Evolutionary conservation across 768 basidiomycete species (phyloP).

Genomic region (Calvatia gigantea): DNA sequence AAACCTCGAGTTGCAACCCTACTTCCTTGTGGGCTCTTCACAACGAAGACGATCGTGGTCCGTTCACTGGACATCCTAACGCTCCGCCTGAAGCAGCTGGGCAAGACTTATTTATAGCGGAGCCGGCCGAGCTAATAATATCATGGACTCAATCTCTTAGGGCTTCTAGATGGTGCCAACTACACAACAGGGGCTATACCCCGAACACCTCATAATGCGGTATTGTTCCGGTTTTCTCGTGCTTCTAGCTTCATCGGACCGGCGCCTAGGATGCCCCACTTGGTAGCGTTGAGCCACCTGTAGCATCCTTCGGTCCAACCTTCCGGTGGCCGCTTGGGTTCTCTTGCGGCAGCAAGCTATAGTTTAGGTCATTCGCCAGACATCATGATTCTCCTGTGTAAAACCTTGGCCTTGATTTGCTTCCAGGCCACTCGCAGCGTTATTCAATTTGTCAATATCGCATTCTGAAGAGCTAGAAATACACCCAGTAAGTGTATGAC

Average conservation of each 20-base stretch:
- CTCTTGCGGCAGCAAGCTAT: not conserved
- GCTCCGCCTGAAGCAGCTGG: not conserved
- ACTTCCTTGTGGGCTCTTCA: no score
- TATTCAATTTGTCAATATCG: no score
- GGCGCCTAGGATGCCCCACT: not conserved
- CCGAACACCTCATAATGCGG: slow-evolving; percentile 1
- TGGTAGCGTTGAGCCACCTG: not conserved
- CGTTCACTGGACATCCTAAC: not conserved
- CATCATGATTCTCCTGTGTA: no score
- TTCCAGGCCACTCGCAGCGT: no score
- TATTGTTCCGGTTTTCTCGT: not conserved
- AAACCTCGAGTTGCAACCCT: no score
- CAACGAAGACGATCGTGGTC: not conserved
- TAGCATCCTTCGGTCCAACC: not conserved
- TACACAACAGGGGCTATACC: not conserved
- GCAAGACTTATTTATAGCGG: not conserved
- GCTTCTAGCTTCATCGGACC: slow-evolving; percentile 8
- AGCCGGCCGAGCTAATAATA: slow-evolving; percentile 1
- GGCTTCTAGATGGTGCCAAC: not conserved
- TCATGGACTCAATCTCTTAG: not conserved
- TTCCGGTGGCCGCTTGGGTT: not conserved
- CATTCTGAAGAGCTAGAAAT: no score
- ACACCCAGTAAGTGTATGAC: no score
- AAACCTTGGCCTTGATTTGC: no score
- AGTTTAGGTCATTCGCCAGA: no score